Conservation (phyloP, 108 stramenopile genomes). For the Seminavis robusta region DNA sequence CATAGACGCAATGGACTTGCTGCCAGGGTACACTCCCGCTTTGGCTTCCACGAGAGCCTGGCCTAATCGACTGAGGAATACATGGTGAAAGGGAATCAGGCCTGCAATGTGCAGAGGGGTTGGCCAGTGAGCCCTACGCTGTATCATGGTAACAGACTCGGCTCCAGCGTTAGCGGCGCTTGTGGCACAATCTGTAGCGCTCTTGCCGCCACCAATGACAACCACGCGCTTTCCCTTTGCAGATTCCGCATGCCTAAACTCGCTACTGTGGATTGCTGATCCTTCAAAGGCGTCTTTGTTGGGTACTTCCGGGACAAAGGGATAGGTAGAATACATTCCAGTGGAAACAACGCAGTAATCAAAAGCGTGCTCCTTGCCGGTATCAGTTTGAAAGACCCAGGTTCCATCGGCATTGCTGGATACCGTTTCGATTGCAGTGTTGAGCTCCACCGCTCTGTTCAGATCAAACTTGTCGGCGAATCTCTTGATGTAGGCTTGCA, state of each 20-base stretch:
- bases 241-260: not conserved
- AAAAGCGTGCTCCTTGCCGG: conserved; percentile 8
- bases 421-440: conserved; percentile 11
- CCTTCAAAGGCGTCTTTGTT: too few species aligned
- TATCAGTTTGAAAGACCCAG: too few species aligned
- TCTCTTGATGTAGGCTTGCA: conserved; percentile 22
- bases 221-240: conserved; percentile 14
- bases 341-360: conserved; percentile 21
- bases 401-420: conserved; percentile 1
- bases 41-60: conserved; percentile 10
- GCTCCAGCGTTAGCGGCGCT: conserved; percentile 19
- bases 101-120: conserved; percentile 24
- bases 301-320: too few species aligned
- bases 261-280: conserved; percentile 16
- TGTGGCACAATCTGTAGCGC: conserved; percentile 15
- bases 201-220: conserved; percentile 12
- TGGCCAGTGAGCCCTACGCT: conserved; percentile 22
- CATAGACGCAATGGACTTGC: not conserved
- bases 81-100: conserved; percentile 27
- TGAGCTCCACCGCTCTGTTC: conserved; percentile 3
- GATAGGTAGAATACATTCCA: conserved; percentile 22
- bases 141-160: conserved; percentile 13
- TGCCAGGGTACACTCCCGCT: conserved; percentile 15
- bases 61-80: conserved; percentile 22
- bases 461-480: conserved; percentile 24